Evolutionary conservation across 2,329 filamentous ascomycete species (phyloP).

Genomic region (Pseudogymnoascus sp.): DNA sequence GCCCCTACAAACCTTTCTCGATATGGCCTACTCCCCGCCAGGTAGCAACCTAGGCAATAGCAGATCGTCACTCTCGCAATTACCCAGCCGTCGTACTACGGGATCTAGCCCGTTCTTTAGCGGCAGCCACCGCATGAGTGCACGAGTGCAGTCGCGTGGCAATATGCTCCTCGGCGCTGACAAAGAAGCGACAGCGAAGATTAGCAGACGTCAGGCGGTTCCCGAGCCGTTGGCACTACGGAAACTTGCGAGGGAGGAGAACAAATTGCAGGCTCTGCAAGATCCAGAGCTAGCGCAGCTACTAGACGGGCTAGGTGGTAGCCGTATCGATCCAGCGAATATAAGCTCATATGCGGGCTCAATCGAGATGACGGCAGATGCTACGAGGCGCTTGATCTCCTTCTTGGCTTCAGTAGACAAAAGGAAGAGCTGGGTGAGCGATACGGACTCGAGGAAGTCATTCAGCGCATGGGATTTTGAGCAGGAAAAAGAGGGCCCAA

Average conservation of each 20-base stretch:
- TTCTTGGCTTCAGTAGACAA: neutral
- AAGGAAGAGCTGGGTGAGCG: neutral
- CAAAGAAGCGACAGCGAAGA: neutral
- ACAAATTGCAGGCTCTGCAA: neutral
- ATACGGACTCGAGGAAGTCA: neutral
- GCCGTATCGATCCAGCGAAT: neutral
- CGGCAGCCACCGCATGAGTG: slow-evolving; percentile 16
- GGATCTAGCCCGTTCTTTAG: slow-evolving; percentile 26
- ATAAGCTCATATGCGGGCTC: neutral
- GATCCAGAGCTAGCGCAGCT: neutral
- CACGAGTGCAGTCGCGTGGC: slow-evolving; percentile 9
- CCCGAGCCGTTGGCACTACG: neutral
- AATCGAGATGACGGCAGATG: neutral
- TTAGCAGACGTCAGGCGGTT: neutral
- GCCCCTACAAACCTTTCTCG: neutral
- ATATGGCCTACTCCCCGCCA: neutral
- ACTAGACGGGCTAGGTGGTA: neutral
- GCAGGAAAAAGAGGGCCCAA: neutral
- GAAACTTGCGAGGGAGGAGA: neutral
- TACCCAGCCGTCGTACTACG: slow-evolving; percentile 20
- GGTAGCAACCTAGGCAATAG: neutral
- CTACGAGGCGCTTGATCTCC: neutral
- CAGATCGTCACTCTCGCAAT: neutral
- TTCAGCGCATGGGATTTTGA: neutral
- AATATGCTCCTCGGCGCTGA: neutral